Conservation (phyloP, 768 basidiomycete genomes). For the Lentinula sp. region DNA sequence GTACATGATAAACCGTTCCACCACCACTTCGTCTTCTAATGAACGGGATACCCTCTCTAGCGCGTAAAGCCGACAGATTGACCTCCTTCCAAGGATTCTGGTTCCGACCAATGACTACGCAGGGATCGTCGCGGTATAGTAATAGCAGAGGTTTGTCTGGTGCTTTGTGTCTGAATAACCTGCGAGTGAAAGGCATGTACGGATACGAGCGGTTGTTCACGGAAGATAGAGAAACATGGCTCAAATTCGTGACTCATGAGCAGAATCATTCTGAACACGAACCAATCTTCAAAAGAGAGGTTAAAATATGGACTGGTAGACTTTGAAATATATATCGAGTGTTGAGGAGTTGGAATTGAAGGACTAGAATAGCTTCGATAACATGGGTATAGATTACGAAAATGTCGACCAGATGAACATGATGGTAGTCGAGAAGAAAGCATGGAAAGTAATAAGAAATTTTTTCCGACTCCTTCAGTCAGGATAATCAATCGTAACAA, state of each 20-base stretch:
- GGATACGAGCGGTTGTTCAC: neutral
- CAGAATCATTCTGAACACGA: neutral
- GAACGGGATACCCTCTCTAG: constrained; percentile 55
- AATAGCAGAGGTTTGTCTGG: constrained; percentile 68
- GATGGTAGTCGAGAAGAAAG: neutral
- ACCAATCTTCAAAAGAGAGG: constrained; percentile 86
- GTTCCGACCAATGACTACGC: constrained; percentile 91
- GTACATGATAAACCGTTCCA: constrained; percentile 93
- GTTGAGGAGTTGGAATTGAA: constrained; percentile 22
- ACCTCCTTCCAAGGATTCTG: constrained; percentile 99
- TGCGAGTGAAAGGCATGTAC: constrained; percentile 6
- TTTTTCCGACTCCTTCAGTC: no score
- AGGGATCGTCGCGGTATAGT: constrained; percentile 82
- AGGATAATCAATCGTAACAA: no score
- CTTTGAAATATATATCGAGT: constrained; percentile 65
- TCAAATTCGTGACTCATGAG: neutral
- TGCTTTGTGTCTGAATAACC: constrained; percentile 16
- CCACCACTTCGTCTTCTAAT: constrained; percentile 87
- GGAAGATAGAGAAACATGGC: neutral
- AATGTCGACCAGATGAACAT: neutral
- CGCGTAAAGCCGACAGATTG: constrained; percentile 56
- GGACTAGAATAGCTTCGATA: neutral
- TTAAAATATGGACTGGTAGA: constrained; percentile 87
- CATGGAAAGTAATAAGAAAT: neutral
- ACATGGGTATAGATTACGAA: neutral